These are phyloP conservation scores for Zizania latifolia DNA, from an alignment of 176 grass and related monocot species.

Conservation along the genomic window DNA sequence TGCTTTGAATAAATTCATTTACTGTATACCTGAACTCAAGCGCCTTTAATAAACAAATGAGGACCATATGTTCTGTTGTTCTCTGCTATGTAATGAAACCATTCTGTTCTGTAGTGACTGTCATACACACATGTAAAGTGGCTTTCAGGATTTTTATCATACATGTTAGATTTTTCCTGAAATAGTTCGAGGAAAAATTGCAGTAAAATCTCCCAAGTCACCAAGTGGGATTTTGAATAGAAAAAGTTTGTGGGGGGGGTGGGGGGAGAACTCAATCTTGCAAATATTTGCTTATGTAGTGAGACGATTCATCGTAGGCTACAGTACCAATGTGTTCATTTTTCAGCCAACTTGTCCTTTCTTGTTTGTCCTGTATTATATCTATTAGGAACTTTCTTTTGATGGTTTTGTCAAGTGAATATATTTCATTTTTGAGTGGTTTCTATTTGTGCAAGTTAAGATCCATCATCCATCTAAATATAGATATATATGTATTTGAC, in stretches of 20 bases:
- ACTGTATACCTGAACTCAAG: background rate
- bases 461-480: background rate
- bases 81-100: background rate
- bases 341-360: background rate
- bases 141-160: background rate
- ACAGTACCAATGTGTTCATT: background rate
- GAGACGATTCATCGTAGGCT: background rate
- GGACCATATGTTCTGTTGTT: background rate
- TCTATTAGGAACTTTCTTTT: background rate
- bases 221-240: background rate
- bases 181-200: background rate
- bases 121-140: background rate
- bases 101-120: background rate
- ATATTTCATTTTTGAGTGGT: conserved; percentile 7
- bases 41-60: background rate
- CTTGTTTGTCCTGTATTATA: background rate
- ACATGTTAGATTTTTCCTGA: background rate
- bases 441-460: conserved; percentile 8
- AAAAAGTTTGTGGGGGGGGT: background rate
- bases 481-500: background rate
- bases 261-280: background rate
- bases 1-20: background rate
- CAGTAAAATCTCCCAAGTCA: too few relatives aligned
- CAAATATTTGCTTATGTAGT: background rate
- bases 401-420: background rate